Evolutionary conservation across 1,284 basidiomycete genomes (phyloP).

Genomic region (Volvariella volvacea): DNA sequence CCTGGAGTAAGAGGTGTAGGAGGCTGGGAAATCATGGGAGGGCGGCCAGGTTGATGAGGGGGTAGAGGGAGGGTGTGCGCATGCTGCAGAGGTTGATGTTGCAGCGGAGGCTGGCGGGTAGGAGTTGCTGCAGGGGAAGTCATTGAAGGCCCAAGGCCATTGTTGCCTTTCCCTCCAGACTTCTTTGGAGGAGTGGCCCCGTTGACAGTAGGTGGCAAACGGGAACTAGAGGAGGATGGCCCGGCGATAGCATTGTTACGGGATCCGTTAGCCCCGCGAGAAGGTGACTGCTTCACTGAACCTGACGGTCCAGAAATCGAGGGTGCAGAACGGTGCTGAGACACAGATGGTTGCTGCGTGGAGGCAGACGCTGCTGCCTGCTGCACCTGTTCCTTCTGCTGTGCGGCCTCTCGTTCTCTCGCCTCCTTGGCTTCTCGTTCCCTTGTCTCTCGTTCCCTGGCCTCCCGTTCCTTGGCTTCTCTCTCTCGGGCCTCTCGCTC

Average conservation of each 20-base stretch:
- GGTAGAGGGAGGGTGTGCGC: slow-evolving; percentile 1
- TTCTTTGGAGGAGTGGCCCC: slow-evolving; percentile 35
- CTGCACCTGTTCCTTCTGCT: slow-evolving; percentile 17
- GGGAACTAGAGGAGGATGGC: slow-evolving; percentile 6
- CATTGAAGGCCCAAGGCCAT: slow-evolving; percentile 6
- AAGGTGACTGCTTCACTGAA: slow-evolving; percentile 12
- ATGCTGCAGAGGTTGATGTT: slow-evolving; percentile 2
- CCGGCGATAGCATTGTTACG: slow-evolving; percentile 28
- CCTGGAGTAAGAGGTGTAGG: slow-evolving; percentile 35
- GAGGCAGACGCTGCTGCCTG: slow-evolving; percentile 19
- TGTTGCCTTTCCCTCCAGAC: slow-evolving; percentile 17
- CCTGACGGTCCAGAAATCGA: slow-evolving; percentile 10
- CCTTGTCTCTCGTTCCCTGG: slow-evolving; percentile 32
- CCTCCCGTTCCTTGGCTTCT: slow-evolving; percentile 51
- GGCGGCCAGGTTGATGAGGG: slow-evolving; percentile 21
- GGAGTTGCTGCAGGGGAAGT: slow-evolving; percentile 10
- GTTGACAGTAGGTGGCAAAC: slow-evolving; percentile 21
- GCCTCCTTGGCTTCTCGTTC: slow-evolving; percentile 29
- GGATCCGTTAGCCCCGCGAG: slow-evolving; percentile 25
- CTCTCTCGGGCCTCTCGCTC: slow-evolving; percentile 36
- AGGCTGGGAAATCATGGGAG: slow-evolving; percentile 27
- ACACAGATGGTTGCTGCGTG: slow-evolving; percentile 11
- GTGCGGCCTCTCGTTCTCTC: slow-evolving; percentile 31
- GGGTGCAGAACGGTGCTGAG: slow-evolving; percentile 10
- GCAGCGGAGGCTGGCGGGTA: slow-evolving; percentile 3